A percentile compares a stretch with the other conserved stretches of the same genome.
These are phyloP conservation scores for Dispira simplex DNA, from an alignment of 192 early-diverging fungal species.

Conservation along the genomic window DNA sequence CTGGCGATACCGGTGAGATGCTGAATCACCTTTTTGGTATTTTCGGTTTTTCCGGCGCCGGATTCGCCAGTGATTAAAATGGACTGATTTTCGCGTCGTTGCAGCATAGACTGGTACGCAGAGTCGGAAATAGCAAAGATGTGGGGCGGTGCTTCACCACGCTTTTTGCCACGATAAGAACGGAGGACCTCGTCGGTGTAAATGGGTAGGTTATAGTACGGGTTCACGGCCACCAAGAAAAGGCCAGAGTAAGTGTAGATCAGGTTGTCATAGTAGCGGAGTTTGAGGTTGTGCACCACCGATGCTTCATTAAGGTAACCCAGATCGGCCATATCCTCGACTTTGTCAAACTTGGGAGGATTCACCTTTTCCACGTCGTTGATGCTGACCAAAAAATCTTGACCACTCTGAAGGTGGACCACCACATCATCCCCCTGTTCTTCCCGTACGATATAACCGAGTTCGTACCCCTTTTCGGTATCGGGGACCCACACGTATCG, in stretches of 20 bases:
- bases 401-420: conserved; percentile 62
- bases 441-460: conserved; percentile 61
- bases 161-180: conserved; percentile 52
- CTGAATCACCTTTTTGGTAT: conserved; percentile 98
- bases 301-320: conserved; percentile 96
- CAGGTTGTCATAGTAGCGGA: conserved; percentile 77
- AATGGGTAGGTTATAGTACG: conserved; percentile 84
- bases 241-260: conserved; percentile 99
- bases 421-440: conserved; percentile 49
- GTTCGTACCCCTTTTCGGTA: conserved; percentile 76
- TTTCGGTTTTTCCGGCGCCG: conserved; percentile 98
- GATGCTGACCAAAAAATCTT: conserved; percentile 56
- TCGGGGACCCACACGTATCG: conserved; percentile 97
- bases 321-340: conserved; percentile 97
- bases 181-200: conserved; percentile 67
- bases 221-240: conserved; percentile 96
- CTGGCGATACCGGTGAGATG: conserved; percentile 84
- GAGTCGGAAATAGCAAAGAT: conserved; percentile 86
- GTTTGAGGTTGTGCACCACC: conserved; percentile 90
- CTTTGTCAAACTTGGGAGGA: conserved; percentile 97
- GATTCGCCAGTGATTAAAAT: conserved; percentile 98
- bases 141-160: conserved; percentile 66
- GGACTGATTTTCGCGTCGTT: conserved; percentile 87
- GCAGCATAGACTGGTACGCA: conserved; percentile 92
- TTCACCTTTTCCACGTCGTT: conserved; percentile 93